Percentiles rank a stretch among this genome's conserved stretches.
These are phyloP conservation scores for Coniferiporia weirii DNA, from an alignment of 1,284 basidiomycete genomes.

Conservation along the genomic window DNA sequence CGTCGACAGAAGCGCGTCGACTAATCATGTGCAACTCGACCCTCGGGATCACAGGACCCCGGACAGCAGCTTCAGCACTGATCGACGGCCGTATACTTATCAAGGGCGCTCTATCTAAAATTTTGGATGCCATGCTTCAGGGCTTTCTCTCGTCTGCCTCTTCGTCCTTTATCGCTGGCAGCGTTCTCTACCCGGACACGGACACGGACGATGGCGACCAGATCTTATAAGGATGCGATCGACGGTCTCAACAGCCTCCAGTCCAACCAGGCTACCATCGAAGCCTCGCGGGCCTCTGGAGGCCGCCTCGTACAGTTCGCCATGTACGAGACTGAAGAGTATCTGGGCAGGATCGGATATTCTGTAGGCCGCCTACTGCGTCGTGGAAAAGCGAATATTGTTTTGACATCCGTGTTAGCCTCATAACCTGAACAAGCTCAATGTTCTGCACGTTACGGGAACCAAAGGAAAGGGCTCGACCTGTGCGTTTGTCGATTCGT, in stretches of 20 bases:
- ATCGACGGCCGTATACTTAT: neutral
- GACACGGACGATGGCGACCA: conserved; percentile 35
- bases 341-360: conserved; percentile 85
- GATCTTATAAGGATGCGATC: conserved; percentile 78
- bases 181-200: neutral
- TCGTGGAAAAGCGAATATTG: neutral
- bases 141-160: conserved; percentile 1
- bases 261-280: conserved; percentile 88
- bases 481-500: conserved; percentile 84
- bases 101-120: neutral
- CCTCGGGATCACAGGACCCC: conserved; percentile 1
- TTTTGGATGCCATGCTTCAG: conserved; percentile 16
- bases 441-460: conserved; percentile 95
- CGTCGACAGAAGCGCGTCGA: neutral
- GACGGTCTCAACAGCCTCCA: conserved; percentile 88
- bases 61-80: neutral
- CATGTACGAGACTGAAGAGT: conserved; percentile 89
- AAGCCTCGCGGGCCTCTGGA: conserved; percentile 77
- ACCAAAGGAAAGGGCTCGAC: conserved; percentile 99
- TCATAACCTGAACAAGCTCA: conserved; percentile 79
- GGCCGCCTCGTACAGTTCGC: conserved; percentile 65
- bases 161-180: neutral
- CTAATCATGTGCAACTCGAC: neutral
- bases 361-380: conserved; percentile 39
- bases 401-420: conserved; percentile 43